These are phyloP conservation scores for Teunomyces stri DNA, from an alignment of 805 yeast species.

Conservation along the genomic window DNA sequence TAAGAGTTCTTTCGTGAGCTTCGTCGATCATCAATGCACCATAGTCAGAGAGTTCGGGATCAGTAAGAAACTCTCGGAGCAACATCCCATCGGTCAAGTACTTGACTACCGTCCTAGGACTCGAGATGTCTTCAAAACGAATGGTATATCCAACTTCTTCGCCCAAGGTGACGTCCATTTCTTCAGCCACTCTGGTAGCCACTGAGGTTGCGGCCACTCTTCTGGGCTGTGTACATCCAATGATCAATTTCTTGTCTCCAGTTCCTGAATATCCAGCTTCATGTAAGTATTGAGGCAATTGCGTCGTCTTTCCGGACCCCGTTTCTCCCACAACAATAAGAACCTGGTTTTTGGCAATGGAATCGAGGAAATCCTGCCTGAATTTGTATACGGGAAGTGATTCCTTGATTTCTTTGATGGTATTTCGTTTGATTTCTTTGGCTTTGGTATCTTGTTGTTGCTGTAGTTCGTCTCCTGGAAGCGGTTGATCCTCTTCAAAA, in stretches of 20 bases:
- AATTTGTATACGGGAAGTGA: conserved; percentile 75
- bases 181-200: conserved; percentile 89
- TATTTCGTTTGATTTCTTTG: conserved; percentile 6
- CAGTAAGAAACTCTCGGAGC: conserved; percentile 75
- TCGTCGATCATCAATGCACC: conserved; percentile 92
- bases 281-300: conserved; percentile 79
- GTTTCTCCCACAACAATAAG: conserved; percentile 81
- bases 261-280: conserved; percentile 76
- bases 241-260: conserved; percentile 30
- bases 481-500: conserved; percentile 45
- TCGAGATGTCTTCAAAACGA: conserved; percentile 74
- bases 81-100: conserved; percentile 97
- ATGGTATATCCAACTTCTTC: conserved; percentile 84
- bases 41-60: conserved; percentile 65
- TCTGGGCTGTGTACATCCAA: conserved; percentile 93
- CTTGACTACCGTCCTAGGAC: conserved; percentile 69
- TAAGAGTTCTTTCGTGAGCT: conserved; percentile 93
- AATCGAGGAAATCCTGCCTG: conserved; percentile 56
- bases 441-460: conserved; percentile 31
- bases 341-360: conserved; percentile 62
- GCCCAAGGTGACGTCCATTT: conserved; percentile 79
- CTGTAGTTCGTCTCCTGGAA: conserved; percentile 14
- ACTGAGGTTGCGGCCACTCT: conserved; percentile 93
- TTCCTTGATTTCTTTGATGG: conserved; percentile 46
- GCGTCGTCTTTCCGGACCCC: conserved; percentile 95